These are phyloP conservation scores for Jatropha multifida DNA, from an alignment of 441 rosid genomes.

Conservation along the genomic window DNA sequence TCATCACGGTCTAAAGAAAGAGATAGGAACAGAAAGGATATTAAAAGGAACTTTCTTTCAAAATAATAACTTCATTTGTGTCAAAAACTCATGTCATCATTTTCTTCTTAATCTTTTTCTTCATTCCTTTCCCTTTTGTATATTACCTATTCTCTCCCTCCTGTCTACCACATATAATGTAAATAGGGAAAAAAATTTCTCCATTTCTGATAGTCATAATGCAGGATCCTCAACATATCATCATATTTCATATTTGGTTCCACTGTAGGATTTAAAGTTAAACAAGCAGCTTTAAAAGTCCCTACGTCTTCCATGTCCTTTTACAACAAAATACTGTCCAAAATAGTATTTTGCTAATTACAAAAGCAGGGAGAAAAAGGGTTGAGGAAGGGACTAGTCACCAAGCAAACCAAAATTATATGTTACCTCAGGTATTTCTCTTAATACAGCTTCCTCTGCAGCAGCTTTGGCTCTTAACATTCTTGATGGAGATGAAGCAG, in stretches of 20 bases:
- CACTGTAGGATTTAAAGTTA: background rate
- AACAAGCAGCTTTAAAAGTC: background rate
- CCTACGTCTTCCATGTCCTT: background rate
- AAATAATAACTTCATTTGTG: background rate
- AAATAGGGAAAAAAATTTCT: background rate
- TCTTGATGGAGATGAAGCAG: constrained; percentile 78
- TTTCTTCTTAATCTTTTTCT: background rate
- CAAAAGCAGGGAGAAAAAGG: background rate
- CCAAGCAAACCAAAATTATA: constrained; percentile 11
- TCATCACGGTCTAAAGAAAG: background rate
- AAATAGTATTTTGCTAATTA: background rate
- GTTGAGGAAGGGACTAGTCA: too few species aligned
- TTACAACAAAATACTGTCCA: background rate
- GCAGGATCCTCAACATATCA: background rate
- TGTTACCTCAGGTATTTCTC: constrained; percentile 80
- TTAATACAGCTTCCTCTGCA: constrained; percentile 85
- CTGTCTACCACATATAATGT: background rate
- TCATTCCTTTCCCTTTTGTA: background rate
- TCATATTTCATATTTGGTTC: background rate
- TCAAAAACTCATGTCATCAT: background rate
- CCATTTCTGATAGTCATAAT: background rate
- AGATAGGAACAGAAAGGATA: background rate
- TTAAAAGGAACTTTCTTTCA: background rate
- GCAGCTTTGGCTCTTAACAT: constrained; percentile 85
- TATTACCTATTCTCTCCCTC: background rate